phyloP scores from a whole-genome alignment of 2,329 filamentous ascomycete genomes.

The Claviceps sp. region DNA sequence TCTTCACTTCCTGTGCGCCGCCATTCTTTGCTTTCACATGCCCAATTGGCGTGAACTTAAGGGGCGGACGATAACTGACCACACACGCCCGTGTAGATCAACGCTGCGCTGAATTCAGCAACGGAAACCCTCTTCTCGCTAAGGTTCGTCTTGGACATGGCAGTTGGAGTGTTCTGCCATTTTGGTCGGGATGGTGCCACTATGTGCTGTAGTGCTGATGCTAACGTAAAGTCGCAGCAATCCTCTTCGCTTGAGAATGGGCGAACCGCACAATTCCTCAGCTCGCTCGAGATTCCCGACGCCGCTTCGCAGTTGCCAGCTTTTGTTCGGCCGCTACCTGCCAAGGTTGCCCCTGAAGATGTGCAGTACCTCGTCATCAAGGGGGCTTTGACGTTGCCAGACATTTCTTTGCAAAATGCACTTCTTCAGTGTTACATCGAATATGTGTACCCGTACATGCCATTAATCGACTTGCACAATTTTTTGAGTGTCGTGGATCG shows the following conservation, averaged over 20 bases:
- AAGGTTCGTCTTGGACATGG: constrained; percentile 3
- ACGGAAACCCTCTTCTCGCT: constrained; percentile 18
- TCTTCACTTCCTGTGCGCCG: not conserved
- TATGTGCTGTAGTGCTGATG: too few species aligned
- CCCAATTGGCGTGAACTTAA: not conserved
- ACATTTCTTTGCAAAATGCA: constrained; percentile 58
- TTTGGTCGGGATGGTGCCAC: too few species aligned
- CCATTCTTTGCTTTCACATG: not conserved
- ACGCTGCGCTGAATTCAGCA: constrained; percentile 21
- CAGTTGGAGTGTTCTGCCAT: too few species aligned
- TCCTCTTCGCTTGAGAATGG: constrained; percentile 19
- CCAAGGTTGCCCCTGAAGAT: constrained; percentile 67
- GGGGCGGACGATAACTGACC: not conserved
- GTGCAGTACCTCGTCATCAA: constrained; percentile 72
- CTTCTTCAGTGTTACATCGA: constrained; percentile 73
- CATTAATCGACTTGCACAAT: constrained; percentile 58
- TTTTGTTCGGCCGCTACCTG: constrained; percentile 70
- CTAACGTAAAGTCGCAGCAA: not conserved
- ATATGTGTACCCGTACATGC: constrained; percentile 91
- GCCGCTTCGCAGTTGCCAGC: constrained; percentile 36
- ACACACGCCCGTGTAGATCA: constrained; percentile 17
- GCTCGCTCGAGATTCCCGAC: constrained; percentile 35
- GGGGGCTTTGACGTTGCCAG: constrained; percentile 69
- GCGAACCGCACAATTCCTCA: constrained; percentile 30
- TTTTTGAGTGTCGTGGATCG: constrained; percentile 47